Conservation (phyloP, 1,284 basidiomycete species). For the Apiotrichum gamsii region DNA sequence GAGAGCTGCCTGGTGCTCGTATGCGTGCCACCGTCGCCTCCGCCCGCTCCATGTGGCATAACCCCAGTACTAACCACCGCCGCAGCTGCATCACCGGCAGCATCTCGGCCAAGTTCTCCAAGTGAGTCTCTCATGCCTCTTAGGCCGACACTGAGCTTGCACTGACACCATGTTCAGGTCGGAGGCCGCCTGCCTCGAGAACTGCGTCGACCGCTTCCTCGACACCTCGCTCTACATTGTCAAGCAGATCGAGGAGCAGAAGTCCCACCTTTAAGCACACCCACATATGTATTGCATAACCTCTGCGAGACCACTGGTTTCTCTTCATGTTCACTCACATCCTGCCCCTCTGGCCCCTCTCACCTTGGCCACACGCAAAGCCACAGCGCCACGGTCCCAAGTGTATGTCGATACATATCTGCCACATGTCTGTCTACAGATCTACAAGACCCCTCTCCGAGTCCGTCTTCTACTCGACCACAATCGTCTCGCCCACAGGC, state of each 20-base stretch:
- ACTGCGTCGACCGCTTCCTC: constrained; percentile 90
- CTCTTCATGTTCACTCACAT: too few relatives aligned
- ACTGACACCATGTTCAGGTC: constrained; percentile 28
- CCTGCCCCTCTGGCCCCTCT: too few relatives aligned
- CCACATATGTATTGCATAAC: constrained; percentile 2
- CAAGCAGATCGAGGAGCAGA: constrained; percentile 61
- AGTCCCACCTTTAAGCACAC: constrained; percentile 28
- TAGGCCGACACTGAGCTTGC: neutral
- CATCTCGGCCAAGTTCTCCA: constrained; percentile 76
- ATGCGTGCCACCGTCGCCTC: too few relatives aligned
- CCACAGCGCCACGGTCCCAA: too few relatives aligned
- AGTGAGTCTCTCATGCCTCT: constrained; percentile 36
- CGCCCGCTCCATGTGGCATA: too few relatives aligned
- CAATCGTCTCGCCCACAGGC: constrained; percentile 38
- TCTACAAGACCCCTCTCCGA: too few relatives aligned
- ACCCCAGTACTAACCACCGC: too few relatives aligned
- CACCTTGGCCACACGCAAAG: too few relatives aligned
- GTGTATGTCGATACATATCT: too few relatives aligned
- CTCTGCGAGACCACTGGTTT: too few relatives aligned
- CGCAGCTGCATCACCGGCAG: constrained; percentile 66
- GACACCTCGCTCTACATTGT: constrained; percentile 87
- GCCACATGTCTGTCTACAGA: neutral
- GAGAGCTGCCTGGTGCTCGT: too few relatives aligned
- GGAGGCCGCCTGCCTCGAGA: constrained; percentile 77
- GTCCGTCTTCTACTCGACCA: constrained; percentile 22